phyloP scores from a whole-genome alignment of 2,329 filamentous ascomycete species.

The Fusarium sp. region DNA sequence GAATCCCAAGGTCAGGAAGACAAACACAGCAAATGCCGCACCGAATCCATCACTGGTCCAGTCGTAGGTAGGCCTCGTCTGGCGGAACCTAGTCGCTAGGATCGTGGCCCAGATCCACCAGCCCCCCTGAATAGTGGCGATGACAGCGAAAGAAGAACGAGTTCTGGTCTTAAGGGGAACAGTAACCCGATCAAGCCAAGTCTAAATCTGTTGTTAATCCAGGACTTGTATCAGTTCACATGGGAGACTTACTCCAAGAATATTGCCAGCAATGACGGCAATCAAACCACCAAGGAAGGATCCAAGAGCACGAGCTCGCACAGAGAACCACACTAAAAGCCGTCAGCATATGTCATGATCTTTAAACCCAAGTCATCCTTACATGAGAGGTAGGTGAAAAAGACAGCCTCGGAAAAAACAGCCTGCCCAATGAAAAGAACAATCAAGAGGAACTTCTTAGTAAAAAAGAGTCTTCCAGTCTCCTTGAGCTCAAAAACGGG shows the following conservation, averaged over 20 bases:
- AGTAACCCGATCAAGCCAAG: conserved; percentile 69
- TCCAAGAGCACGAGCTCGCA: conserved; percentile 75
- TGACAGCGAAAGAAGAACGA: conserved; percentile 65
- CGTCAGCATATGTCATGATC: not conserved
- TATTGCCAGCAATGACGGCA: conserved; percentile 73
- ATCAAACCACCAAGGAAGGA: conserved; percentile 78
- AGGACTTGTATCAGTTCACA: not conserved
- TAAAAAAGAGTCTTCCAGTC: conserved; percentile 70
- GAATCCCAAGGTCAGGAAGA: conserved; percentile 76
- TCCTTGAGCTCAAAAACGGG: conserved; percentile 70
- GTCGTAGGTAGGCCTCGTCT: conserved; percentile 71
- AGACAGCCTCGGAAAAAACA: conserved; percentile 78
- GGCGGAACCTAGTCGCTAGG: conserved; percentile 70
- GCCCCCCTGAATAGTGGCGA: conserved; percentile 70
- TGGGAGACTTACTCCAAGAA: conserved; percentile 65
- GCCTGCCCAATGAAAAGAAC: conserved; percentile 77
- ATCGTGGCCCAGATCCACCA: conserved; percentile 82
- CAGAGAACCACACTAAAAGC: conserved; percentile 72
- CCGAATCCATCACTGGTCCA: conserved; percentile 75
- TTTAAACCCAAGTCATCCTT: not conserved
- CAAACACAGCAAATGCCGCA: conserved; percentile 73
- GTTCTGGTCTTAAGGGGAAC: conserved; percentile 67
- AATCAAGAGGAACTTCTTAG: conserved; percentile 72
- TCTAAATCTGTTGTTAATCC: conserved; percentile 40
- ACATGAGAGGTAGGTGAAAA: conserved; percentile 72